Evolutionary conservation across 495 filamentous ascomycete genomes (phyloP), one percentile per base, ranked within the genome.

Genomic region (Penicillium cinerascens): DNA sequence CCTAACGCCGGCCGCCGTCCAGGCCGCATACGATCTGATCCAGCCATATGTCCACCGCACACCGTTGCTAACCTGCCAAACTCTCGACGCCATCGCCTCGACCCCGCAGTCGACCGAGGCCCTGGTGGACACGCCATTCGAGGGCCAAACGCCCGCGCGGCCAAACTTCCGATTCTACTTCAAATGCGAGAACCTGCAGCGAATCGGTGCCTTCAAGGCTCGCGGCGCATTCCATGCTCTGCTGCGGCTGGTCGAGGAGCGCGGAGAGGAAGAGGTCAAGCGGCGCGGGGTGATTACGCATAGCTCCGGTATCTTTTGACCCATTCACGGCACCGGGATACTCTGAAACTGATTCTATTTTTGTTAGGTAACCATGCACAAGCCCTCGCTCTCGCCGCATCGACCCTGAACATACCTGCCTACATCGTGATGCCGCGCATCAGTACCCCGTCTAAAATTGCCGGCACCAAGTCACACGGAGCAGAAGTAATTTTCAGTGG

Each of bases 131-230:
- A 86, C 84, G 2, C 66, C 68, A 55, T 86, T 76, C 67, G 81
- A 81, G 57, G 81, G 79, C 38, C 77, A 76, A 39, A 55, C 60
- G 9, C 81, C 87, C 1, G 83, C 84, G 10, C 68, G 60, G 9
- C 89, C 91, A 0, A 80, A 71, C 23, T 77, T 96, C 33, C 78
- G 81, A 6, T 78, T 98, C 54, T 92, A 87, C 71, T 96, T 98
- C 80, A 98, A 98, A 74, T 96, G 91, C 72, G 92, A 98, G 76
- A 96, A 97, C 72, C 78, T 85, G 33, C 92, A 97, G 72, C 84
- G 83, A 41, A 85, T 93, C 46, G 93, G 92, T 48, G 92, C 92
- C 15, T 98, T 98, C 75, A 98, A 98, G 73, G 85, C 83, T 17
- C 76, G 92, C 0, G 92, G 92, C 2, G 92, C 93, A 2, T 95